phyloP scores from a whole-genome alignment of 2,329 filamentous ascomycete species.

The Emmonsiellopsis sp. region DNA sequence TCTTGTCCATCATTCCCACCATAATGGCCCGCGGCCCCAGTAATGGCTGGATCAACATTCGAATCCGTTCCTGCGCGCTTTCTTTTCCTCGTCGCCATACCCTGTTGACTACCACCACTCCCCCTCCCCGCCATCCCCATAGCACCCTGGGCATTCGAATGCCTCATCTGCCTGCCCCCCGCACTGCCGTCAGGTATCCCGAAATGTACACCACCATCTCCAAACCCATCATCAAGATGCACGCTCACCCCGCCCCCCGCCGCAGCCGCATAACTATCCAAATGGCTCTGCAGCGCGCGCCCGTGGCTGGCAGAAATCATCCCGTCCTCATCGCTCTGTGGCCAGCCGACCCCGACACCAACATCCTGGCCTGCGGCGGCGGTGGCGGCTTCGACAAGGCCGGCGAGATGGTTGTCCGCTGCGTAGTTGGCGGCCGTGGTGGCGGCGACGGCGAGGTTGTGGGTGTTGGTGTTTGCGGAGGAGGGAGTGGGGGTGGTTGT shows the following conservation, averaged over 20 bases:
- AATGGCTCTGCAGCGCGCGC: slow-evolving; percentile 30
- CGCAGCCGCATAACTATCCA: slow-evolving; percentile 24
- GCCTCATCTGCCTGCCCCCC: background rate
- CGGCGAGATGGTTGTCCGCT: slow-evolving; percentile 36
- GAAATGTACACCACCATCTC: slow-evolving; percentile 17
- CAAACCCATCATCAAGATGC: slow-evolving; percentile 32
- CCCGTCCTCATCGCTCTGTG: slow-evolving; percentile 13
- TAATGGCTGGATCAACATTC: slow-evolving; percentile 15
- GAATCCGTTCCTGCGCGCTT: slow-evolving; percentile 9
- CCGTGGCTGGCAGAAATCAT: slow-evolving; percentile 38
- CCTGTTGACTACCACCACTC: background rate
- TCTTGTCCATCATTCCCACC: slow-evolving; percentile 1
- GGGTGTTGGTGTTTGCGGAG: background rate
- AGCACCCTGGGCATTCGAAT: background rate
- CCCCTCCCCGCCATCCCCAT: slow-evolving; percentile 1
- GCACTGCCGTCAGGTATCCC: slow-evolving; percentile 11
- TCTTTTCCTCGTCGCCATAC: background rate
- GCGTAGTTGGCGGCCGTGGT: slow-evolving; percentile 1
- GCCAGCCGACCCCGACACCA: slow-evolving; percentile 9
- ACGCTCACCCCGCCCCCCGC: slow-evolving; percentile 20
- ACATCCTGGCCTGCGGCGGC: slow-evolving; percentile 28
- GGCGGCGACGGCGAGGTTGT: slow-evolving; percentile 1
- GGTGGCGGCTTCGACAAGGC: slow-evolving; percentile 37
- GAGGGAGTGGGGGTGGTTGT: background rate
- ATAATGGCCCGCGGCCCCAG: slow-evolving; percentile 1